phyloP scores from a whole-genome alignment of 202 grass and related monocot genomes.

The Zoysia matrella region DNA sequence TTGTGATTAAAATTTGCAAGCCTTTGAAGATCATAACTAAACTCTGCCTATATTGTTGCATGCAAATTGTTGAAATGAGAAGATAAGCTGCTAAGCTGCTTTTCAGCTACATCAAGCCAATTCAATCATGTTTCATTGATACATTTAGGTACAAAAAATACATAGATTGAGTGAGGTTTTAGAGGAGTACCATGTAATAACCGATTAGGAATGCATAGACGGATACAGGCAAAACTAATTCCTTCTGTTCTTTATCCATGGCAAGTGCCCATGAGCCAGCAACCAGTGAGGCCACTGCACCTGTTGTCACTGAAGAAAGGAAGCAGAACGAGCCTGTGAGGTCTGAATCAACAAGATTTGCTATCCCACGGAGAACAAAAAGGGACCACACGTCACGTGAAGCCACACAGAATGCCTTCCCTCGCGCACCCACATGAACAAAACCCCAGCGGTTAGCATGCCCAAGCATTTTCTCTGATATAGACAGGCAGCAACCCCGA shows the following conservation, averaged over 20 bases:
- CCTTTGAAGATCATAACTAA: background rate
- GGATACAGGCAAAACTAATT: conserved; percentile 52
- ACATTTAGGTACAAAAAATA: conserved; percentile 5
- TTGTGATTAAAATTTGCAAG: background rate
- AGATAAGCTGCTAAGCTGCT: background rate
- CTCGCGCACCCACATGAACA: conserved; percentile 72
- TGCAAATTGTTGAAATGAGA: conserved; percentile 18
- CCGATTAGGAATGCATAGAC: conserved; percentile 83
- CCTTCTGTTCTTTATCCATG: conserved; percentile 54
- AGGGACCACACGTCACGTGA: conserved; percentile 83
- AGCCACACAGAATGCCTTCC: conserved; percentile 74
- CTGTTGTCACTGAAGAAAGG: conserved; percentile 69
- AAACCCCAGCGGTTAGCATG: conserved; percentile 90
- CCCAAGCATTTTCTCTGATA: conserved; percentile 75
- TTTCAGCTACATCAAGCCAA: conserved; percentile 11
- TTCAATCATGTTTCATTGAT: conserved; percentile 38
- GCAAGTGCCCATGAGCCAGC: conserved; percentile 79
- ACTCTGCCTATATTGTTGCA: background rate
- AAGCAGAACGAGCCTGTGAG: conserved; percentile 91
- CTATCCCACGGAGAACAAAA: conserved; percentile 78
- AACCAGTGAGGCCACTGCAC: conserved; percentile 63
- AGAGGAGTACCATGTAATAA: conserved; percentile 83
- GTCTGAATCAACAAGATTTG: conserved; percentile 76
- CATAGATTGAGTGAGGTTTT: conserved; percentile 4
- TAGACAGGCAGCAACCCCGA: conserved; percentile 58